phyloP scores from a whole-genome alignment of 331 rosid species.

The Pyrus hybrid region DNA sequence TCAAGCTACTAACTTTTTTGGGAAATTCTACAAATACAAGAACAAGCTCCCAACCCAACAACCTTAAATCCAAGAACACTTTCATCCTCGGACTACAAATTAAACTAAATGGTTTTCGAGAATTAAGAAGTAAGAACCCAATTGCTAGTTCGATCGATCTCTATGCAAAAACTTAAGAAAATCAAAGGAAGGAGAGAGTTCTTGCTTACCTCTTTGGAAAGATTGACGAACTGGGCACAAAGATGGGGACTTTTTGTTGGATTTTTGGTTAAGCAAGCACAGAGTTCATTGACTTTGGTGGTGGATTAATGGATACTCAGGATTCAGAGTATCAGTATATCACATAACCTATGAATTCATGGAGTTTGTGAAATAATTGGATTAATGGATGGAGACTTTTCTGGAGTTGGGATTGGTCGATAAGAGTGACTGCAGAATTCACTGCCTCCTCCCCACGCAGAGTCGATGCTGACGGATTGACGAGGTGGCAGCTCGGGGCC shows the following conservation, averaged over 20 bases:
- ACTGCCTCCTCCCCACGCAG: background rate
- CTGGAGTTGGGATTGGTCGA: background rate
- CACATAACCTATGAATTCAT: too few species aligned
- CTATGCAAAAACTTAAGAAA: too few species aligned
- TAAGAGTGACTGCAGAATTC: background rate
- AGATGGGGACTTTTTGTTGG: background rate
- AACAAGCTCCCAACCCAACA: background rate
- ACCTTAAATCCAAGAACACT: background rate
- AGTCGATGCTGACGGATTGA: background rate
- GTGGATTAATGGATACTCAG: background rate
- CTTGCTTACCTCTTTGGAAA: background rate
- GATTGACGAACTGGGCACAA: background rate
- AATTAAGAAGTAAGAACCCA: background rate
- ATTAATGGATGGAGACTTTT: background rate
- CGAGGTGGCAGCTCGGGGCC: background rate
- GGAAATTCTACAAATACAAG: background rate
- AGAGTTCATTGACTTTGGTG: background rate
- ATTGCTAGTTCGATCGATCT: background rate
- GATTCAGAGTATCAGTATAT: background rate
- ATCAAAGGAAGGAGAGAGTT: background rate
- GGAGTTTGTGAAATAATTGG: background rate
- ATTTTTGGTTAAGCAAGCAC: background rate
- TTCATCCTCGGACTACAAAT: background rate
- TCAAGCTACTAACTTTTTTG: background rate
- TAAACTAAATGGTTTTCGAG: background rate